Evolutionary conservation across 2,329 filamentous ascomycete species (phyloP).

Genomic region (Kalaharituber pfeilii): DNA sequence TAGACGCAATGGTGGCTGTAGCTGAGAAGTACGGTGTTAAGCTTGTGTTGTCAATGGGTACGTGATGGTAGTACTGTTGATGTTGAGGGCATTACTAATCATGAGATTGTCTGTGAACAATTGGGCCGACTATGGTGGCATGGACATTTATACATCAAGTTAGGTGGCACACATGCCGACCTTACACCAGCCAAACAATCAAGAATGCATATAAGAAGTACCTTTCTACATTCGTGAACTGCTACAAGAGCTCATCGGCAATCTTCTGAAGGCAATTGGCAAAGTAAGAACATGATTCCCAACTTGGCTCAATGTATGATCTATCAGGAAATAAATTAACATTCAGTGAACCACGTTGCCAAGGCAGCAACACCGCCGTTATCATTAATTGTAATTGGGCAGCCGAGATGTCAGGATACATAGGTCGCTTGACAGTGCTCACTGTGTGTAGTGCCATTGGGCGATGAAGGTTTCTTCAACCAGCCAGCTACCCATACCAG

Average conservation of each 20-base stretch:
- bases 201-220: conserved; percentile 36
- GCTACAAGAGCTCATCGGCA: conserved; percentile 33
- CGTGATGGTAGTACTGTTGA: conserved; percentile 20
- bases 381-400: too few species aligned
- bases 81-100: conserved; percentile 22
- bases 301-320: too few species aligned
- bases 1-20: conserved; percentile 37
- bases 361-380: too few species aligned
- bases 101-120: conserved; percentile 36
- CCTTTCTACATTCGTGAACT: conserved; percentile 33
- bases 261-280: conserved; percentile 40
- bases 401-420: conserved; percentile 34
- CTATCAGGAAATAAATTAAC: conserved; percentile 22
- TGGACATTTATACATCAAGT: conserved; percentile 43
- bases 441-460: conserved; percentile 30
- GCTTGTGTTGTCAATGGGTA: conserved; percentile 38
- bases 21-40: conserved; percentile 36
- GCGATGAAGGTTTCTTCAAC: conserved; percentile 29
- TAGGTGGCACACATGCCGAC: conserved; percentile 31
- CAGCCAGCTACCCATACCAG: conserved; percentile 19
- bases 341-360: too few species aligned
- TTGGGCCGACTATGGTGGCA: conserved; percentile 43
- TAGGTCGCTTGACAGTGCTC: conserved; percentile 32
- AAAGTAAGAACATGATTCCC: too few species aligned
- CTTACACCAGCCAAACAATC: conserved; percentile 35